Evolutionary conservation across 805 yeast species (phyloP).

Genomic region (Metschnikowia sp.): DNA sequence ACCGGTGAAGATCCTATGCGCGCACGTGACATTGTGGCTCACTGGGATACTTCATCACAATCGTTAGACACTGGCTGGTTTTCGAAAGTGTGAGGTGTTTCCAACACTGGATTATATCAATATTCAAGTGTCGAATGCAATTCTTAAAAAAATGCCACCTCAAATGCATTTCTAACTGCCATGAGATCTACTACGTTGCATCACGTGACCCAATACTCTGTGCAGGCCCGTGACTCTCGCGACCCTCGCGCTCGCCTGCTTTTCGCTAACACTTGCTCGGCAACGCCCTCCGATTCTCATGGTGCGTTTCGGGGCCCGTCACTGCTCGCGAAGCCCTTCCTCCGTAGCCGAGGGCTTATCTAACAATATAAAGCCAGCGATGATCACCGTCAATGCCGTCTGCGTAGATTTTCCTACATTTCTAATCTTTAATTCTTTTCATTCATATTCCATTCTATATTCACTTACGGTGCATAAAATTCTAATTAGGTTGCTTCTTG

Average conservation of each 20-base stretch:
- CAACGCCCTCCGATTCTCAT: conserved; percentile 10
- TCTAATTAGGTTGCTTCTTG: too few relatives aligned
- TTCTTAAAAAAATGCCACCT: too few relatives aligned
- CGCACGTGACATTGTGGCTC: too few relatives aligned
- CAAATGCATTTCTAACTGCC: too few relatives aligned
- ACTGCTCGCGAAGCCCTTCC: conserved; percentile 15
- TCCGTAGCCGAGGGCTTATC: not conserved
- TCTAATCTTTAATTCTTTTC: not conserved
- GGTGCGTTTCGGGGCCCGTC: not conserved
- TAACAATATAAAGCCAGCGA: conserved; percentile 2
- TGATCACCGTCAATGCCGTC: not conserved
- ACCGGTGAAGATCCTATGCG: too few relatives aligned
- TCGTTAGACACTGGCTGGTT: too few relatives aligned
- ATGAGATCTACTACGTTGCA: too few relatives aligned
- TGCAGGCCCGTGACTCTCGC: not conserved
- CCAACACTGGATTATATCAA: too few relatives aligned
- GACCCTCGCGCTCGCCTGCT: conserved; percentile 8
- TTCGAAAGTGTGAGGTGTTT: too few relatives aligned
- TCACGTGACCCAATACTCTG: too few relatives aligned
- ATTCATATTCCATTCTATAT: not conserved
- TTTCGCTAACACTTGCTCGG: conserved; percentile 8
- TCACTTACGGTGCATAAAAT: not conserved
- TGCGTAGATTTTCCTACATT: not conserved
- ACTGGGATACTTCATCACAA: too few relatives aligned
- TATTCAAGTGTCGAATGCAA: too few relatives aligned